A percentile compares a stretch with the other conserved stretches of the same genome.
These are phyloP conservation scores for Cornus florida DNA, from an alignment of 148 eudicot species.

Conservation along the genomic window DNA sequence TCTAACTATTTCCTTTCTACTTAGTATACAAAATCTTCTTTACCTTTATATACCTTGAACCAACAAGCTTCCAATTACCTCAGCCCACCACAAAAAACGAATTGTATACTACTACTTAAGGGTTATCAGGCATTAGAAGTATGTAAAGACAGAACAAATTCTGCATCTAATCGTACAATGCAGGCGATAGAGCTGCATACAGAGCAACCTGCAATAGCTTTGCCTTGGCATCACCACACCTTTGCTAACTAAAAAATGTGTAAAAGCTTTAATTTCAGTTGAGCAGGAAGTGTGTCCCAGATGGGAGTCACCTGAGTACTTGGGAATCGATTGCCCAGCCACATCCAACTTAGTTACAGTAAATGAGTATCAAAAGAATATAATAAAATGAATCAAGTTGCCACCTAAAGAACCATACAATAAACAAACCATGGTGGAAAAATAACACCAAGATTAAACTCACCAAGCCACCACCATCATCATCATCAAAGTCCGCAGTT, in stretches of 20 bases:
- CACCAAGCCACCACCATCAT: constrained; percentile 99
- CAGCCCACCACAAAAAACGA: not conserved
- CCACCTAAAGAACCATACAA: not conserved
- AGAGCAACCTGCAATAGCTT: not conserved
- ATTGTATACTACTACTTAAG: not conserved
- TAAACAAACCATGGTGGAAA: not conserved
- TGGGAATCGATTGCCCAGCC: not conserved
- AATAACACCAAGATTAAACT: constrained; percentile 25
- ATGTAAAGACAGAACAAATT: not conserved
- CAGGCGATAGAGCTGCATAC: not conserved
- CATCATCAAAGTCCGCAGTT: constrained; percentile 94
- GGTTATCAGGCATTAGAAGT: not conserved
- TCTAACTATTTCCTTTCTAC: not conserved
- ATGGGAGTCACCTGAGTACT: not conserved
- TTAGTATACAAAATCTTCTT: too few relatives aligned
- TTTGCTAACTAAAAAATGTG: not conserved
- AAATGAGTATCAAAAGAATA: too few relatives aligned
- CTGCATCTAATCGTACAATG: not conserved
- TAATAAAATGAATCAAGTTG: not conserved
- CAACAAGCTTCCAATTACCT: not conserved
- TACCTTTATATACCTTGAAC: not conserved
- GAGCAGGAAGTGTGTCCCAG: not conserved
- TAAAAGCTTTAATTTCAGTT: not conserved
- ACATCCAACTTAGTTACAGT: not conserved
- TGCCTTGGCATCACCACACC: not conserved